These are phyloP conservation scores for Arachnomyces sp. DNA, from an alignment of 2,329 filamentous ascomycete species.

Conservation along the genomic window DNA sequence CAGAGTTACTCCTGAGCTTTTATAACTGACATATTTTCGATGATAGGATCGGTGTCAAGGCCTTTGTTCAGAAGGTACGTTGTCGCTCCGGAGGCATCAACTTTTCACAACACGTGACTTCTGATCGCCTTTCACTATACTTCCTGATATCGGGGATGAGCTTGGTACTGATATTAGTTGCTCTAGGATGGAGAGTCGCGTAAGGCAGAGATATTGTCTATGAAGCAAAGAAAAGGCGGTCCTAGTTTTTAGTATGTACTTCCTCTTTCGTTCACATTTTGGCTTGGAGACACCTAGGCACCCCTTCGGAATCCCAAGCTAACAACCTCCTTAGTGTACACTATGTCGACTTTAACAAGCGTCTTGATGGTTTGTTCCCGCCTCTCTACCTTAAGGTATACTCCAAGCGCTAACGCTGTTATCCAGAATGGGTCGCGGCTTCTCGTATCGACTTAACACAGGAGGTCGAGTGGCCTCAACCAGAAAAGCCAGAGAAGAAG, in stretches of 20 bases:
- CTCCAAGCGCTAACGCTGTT: conserved; percentile 25
- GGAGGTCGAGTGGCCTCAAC: conserved; percentile 93
- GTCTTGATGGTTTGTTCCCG: conserved; percentile 47
- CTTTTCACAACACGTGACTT: conserved; percentile 25
- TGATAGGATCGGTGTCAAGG: conserved; percentile 58
- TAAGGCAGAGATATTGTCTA: conserved; percentile 93
- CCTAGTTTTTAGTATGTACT: conserved; percentile 66
- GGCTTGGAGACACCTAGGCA: not conserved
- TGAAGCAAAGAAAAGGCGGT: conserved; percentile 79
- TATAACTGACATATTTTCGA: conserved; percentile 5
- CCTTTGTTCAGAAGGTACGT: conserved; percentile 62
- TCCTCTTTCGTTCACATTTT: not conserved
- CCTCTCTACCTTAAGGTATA: not conserved
- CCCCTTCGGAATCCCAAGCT: conserved; percentile 12
- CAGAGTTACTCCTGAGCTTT: not conserved
- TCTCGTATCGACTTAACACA: conserved; percentile 76
- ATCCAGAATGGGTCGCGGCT: conserved; percentile 76
- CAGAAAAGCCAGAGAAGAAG: conserved; percentile 80
- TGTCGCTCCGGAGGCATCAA: conserved; percentile 14
- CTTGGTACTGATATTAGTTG: conserved; percentile 6
- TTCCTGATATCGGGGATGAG: conserved; percentile 4
- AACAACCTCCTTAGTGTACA: conserved; percentile 54
- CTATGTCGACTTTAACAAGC: conserved; percentile 97
- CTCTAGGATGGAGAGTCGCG: conserved; percentile 68
- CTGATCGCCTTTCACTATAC: conserved; percentile 4